Evolutionary conservation across 257 asterid species (phyloP).

Genomic region (Solanum rostratum): DNA sequence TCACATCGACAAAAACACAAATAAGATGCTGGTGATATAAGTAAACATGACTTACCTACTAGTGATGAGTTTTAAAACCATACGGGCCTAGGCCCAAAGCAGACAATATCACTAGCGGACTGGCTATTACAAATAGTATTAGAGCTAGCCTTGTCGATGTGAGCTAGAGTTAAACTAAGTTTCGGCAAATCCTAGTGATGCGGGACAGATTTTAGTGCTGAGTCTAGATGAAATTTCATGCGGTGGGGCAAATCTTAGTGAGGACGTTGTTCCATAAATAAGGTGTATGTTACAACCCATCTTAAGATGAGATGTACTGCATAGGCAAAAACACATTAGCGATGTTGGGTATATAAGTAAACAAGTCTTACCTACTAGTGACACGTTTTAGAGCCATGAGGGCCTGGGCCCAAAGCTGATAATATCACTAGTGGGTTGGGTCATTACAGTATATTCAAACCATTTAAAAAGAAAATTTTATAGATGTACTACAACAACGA

Average conservation of each 20-base stretch:
- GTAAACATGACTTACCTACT: not conserved
- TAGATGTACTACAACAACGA: not conserved
- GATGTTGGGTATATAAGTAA: too few relatives aligned
- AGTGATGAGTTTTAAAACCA: not conserved
- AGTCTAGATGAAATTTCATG: too few relatives aligned
- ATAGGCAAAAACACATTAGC: too few relatives aligned
- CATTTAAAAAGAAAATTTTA: too few relatives aligned
- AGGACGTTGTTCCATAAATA: rapidly evolving
- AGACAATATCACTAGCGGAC: too few relatives aligned
- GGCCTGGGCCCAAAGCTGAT: not conserved
- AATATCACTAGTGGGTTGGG: too few relatives aligned
- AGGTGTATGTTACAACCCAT: not conserved
- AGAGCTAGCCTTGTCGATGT: too few relatives aligned
- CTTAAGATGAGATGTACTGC: not conserved
- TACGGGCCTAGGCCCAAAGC: not conserved
- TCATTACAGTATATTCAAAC: not conserved
- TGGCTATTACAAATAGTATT: too few relatives aligned
- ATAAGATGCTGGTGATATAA: too few relatives aligned
- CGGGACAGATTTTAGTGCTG: too few relatives aligned
- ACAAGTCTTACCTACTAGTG: not conserved
- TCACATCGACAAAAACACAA: too few relatives aligned
- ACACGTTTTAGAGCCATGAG: too few relatives aligned
- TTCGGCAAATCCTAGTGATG: not conserved
- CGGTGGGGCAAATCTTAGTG: not conserved
- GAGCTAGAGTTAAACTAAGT: not conserved